A percentile compares a stretch with the other conserved stretches of the same genome.
phyloP scores from a whole-genome alignment of 768 basidiomycete genomes.

The Royoungia palumana region DNA sequence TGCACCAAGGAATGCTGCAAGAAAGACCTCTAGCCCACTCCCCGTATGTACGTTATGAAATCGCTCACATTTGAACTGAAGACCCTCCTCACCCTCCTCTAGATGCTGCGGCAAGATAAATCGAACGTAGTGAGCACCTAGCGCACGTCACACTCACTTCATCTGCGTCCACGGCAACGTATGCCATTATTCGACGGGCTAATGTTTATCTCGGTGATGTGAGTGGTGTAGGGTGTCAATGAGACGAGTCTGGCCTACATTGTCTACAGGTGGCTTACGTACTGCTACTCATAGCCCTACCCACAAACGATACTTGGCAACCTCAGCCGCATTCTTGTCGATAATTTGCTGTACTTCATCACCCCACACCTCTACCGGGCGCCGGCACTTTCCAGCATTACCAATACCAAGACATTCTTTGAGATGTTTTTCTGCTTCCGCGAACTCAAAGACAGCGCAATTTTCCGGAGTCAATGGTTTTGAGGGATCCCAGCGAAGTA shows the following conservation, averaged over 20 bases:
- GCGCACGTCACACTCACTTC: slow-evolving; percentile 45
- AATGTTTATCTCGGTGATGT: not conserved
- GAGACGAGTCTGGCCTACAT: not conserved
- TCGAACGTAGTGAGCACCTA: not conserved
- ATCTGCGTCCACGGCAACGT: slow-evolving; percentile 68
- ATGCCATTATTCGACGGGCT: slow-evolving; percentile 47
- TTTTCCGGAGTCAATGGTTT: slow-evolving; percentile 71
- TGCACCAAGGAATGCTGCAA: slow-evolving; percentile 54
- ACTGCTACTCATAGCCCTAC: slow-evolving; percentile 26
- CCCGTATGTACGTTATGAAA: not conserved
- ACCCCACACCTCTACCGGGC: slow-evolving; percentile 69
- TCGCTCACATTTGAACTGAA: slow-evolving; percentile 67
- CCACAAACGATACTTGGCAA: slow-evolving; percentile 55
- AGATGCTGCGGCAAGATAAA: slow-evolving; percentile 38
- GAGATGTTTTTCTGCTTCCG: slow-evolving; percentile 69
- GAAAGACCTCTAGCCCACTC: not conserved
- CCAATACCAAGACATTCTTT: slow-evolving; percentile 37
- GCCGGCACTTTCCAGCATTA: slow-evolving; percentile 10
- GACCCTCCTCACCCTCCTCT: slow-evolving; percentile 65
- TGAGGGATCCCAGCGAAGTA: slow-evolving; percentile 77
- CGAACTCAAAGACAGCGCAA: slow-evolving; percentile 76
- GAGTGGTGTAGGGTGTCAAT: not conserved
- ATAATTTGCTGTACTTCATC: slow-evolving; percentile 57
- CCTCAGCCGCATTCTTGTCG: slow-evolving; percentile 54
- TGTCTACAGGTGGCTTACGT: slow-evolving; percentile 8